Conservation (phyloP, 306 rosid species). For the Nissolia schottii region DNA sequence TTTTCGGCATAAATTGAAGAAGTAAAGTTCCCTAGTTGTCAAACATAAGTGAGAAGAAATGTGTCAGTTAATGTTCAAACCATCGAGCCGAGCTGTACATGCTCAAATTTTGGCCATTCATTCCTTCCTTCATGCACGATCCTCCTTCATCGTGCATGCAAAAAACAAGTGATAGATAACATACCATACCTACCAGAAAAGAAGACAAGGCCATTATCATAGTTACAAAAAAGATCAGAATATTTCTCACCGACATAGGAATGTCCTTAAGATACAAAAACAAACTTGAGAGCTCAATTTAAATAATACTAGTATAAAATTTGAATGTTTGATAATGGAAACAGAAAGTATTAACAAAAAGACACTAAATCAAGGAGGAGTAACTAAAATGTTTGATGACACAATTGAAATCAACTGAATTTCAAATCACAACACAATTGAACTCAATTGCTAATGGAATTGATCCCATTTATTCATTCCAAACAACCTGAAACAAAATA, state of each 20-base stretch:
- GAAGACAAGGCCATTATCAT: not conserved
- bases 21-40: constrained; percentile 62
- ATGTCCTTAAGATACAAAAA: too few species aligned
- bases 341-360: not conserved
- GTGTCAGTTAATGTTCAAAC: not conserved
- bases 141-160: not conserved
- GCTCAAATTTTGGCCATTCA: not conserved
- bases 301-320: too few species aligned
- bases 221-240: not conserved
- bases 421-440: too few species aligned
- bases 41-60: constrained; percentile 19
- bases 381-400: not conserved
- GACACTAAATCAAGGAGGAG: not conserved
- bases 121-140: not conserved
- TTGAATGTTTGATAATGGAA: too few species aligned
- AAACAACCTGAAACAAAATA: constrained; percentile 91
- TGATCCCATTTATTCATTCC: too few species aligned
- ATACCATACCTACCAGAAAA: not conserved
- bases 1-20: constrained; percentile 62
- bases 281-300: too few species aligned
- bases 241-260: too few species aligned
- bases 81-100: not conserved
- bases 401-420: not conserved
- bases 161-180: not conserved
- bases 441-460: too few species aligned